These are phyloP conservation scores for Stipa capillata DNA, from an alignment of 176 grass and related monocot species.

Conservation along the genomic window DNA sequence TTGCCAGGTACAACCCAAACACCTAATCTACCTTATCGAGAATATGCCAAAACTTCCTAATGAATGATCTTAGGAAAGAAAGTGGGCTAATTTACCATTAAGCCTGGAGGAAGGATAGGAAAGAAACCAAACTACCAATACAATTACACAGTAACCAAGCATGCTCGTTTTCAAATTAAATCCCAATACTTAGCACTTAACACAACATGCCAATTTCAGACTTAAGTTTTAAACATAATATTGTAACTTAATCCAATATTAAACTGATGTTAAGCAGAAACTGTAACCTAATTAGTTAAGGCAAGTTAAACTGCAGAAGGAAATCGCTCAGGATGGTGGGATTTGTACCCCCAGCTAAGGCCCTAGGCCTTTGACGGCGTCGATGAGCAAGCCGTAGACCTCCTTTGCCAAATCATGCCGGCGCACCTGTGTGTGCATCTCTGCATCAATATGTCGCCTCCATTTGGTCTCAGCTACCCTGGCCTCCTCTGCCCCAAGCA, in stretches of 20 bases:
- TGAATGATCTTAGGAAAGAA: background rate
- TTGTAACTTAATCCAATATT: background rate
- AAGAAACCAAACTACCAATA: background rate
- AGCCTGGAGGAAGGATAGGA: background rate
- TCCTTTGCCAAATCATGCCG: slow-evolving; percentile 56
- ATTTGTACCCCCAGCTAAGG: slow-evolving; percentile 34
- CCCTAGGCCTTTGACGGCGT: slow-evolving; percentile 56
- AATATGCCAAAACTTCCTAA: background rate
- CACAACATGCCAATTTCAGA: background rate
- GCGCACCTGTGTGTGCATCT: slow-evolving; percentile 49
- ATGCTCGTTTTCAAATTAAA: background rate
- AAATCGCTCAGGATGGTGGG: background rate
- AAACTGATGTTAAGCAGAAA: background rate
- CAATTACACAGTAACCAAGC: background rate
- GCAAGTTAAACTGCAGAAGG: slow-evolving; percentile 1
- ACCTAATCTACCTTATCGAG: too few species aligned
- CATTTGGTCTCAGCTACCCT: slow-evolving; percentile 41
- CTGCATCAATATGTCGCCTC: slow-evolving; percentile 52
- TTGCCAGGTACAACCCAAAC: too few species aligned
- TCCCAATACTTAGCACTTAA: background rate
- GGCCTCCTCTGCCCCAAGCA: slow-evolving; percentile 15
- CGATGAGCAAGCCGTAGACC: slow-evolving; percentile 62
- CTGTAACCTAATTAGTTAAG: background rate
- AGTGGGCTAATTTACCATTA: background rate
- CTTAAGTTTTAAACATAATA: slow-evolving; percentile 5